Evolutionary conservation across 768 basidiomycete species (phyloP).

Genomic region (Leccinellum rugosiceps): DNA sequence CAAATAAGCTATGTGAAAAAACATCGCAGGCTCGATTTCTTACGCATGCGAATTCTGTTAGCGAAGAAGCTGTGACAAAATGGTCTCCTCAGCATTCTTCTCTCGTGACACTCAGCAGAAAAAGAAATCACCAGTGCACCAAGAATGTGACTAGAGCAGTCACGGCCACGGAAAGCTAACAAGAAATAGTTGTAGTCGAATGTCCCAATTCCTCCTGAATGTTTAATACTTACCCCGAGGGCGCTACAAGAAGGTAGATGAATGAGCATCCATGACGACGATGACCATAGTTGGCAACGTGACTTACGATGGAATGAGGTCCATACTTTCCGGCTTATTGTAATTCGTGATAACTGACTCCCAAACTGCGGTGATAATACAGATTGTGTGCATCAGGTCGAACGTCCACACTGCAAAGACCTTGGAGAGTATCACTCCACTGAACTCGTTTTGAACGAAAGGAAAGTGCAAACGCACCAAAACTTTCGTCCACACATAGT

Average conservation of each 20-base stretch:
- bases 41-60: slow-evolving; percentile 33
- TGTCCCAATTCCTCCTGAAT: not conserved
- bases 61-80: slow-evolving; percentile 27
- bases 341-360: slow-evolving; percentile 26
- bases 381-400: slow-evolving; percentile 28
- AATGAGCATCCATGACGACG: not conserved
- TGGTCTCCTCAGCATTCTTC: not conserved
- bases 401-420: slow-evolving; percentile 28
- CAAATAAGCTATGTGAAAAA: not conserved
- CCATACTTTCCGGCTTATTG: slow-evolving; percentile 24
- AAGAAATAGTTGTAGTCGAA: not conserved
- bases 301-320: slow-evolving; percentile 29
- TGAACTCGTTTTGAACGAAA: not conserved
- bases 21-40: not conserved
- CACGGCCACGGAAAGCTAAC: slow-evolving; percentile 31
- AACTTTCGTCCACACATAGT: slow-evolving; percentile 24
- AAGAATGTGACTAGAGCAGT: slow-evolving; percentile 31
- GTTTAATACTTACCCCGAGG: slow-evolving; percentile 23
- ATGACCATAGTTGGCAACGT: not conserved
- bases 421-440: slow-evolving; percentile 5
- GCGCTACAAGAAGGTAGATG: slow-evolving; percentile 12
- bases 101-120: not conserved
- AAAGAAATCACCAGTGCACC: slow-evolving; percentile 29
- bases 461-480: slow-evolving; percentile 17
- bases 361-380: slow-evolving; percentile 27